A percentile compares a stretch with the other conserved stretches of the same genome.
Conservation (phyloP, 1,139 yeast genomes). For the Kodamaea sp. region DNA sequence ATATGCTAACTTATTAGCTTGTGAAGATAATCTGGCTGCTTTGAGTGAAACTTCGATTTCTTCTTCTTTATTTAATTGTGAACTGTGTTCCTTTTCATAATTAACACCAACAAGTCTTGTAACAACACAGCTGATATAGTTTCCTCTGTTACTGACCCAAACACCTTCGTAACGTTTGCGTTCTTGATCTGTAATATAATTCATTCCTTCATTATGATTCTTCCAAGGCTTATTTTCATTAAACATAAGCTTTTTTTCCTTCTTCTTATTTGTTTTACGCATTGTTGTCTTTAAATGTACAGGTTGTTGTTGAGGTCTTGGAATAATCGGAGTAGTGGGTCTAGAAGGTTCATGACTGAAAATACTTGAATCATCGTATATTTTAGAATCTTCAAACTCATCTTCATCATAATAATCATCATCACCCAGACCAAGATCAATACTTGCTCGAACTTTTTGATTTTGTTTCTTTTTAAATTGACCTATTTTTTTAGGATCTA, state of each 20-base stretch:
- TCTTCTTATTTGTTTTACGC: slow-evolving; percentile 51
- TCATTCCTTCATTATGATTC: slow-evolving; percentile 59
- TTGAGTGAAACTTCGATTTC: slow-evolving; percentile 25
- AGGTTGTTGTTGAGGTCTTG: slow-evolving; percentile 15
- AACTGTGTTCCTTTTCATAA: slow-evolving; percentile 18
- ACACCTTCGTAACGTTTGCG: slow-evolving; percentile 86
- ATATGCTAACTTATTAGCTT: slow-evolving; percentile 13
- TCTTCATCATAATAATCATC: slow-evolving; percentile 10
- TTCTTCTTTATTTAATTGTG: slow-evolving; percentile 16
- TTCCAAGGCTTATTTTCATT: slow-evolving; percentile 97
- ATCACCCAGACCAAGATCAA: slow-evolving; percentile 16
- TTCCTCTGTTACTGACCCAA: slow-evolving; percentile 85
- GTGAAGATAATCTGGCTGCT: slow-evolving; percentile 33
- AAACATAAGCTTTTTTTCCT: slow-evolving; percentile 48
- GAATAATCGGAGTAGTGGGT: slow-evolving; percentile 8
- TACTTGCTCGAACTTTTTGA: slow-evolving; percentile 12
- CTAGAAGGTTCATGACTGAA: slow-evolving; percentile 2
- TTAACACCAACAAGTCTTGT: slow-evolving; percentile 35
- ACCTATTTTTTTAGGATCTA: slow-evolving; percentile 4
- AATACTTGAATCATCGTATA: background rate
- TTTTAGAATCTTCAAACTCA: slow-evolving; percentile 4
- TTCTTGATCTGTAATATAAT: slow-evolving; percentile 63
- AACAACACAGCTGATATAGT: slow-evolving; percentile 47
- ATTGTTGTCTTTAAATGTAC: slow-evolving; percentile 62
- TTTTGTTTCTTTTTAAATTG: slow-evolving; percentile 14